Evolutionary conservation across 2,329 filamentous ascomycete genomes (phyloP), one percentile per base, ranked within the genome.

Genomic region (Anisogramma anomala): DNA sequence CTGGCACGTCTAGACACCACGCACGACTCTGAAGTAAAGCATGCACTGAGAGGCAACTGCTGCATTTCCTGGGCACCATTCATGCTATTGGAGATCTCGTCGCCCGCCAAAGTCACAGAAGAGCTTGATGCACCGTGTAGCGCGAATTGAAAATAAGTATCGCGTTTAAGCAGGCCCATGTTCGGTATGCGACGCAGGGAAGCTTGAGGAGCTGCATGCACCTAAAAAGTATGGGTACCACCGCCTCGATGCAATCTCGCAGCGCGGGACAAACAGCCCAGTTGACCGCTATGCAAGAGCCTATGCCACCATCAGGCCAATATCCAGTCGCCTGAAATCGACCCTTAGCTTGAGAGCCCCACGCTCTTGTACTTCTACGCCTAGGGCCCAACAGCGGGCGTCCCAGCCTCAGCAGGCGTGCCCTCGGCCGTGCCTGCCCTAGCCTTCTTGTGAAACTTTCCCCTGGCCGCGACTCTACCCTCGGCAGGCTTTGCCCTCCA

Each of bases 391-490:
- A 33, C 22, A 18, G 31, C 33, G 8, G 41, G 42, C n/a, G 41
- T 43, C 2, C 36, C 35, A 20, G 30, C 31, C 30, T 39, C 43
- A 15, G 35, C 39, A 20, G 44, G 44, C 27, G 44, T 46, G 4
- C 37, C 44, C 31, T 46, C 41, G 4, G 44, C 33, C 30, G 44
- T 44, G 20, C 37, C 33, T 18, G 26, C 26, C 51, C 52, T 14
- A 46, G 55, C 6, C 48, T 77, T 78, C 61, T 74, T 77, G 61
- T 84, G 84, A 40, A 77, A 78, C 55, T 81, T 82, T 0, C 91
- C 91, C 46, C 86, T 77, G 2, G 89, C 89, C 54, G 86, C 81
- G 4, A 95, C 81, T 52, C 73, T 78, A 2, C 84, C 85, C 53
- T 84, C 75, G 0, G 83, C 77, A 0, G 91, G 91, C 33, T 89